Base-by-base conservation (phyloP, 2,329 filamentous ascomycete species). In the Aspergillus aculeatinus region DNA sequence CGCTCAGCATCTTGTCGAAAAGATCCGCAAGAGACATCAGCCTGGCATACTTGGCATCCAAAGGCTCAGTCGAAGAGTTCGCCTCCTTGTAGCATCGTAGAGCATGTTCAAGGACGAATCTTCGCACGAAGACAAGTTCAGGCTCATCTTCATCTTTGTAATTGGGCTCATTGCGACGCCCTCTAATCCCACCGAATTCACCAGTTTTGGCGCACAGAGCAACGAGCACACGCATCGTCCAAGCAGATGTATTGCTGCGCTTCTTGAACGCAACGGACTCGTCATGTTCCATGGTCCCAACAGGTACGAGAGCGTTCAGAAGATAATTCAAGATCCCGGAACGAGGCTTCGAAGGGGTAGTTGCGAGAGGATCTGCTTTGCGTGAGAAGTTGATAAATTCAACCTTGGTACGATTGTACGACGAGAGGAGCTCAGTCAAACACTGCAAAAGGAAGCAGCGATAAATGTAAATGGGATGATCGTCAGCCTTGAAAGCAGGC, bases 371-470 rank as follows among this genome's bases (percentile, higher is more conserved):
- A 51, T 94, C 91, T 6, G 91, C 89, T 71, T 93, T 96, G 62
- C 94, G 89, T 66, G 96, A 98, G 79, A 97, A 99, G 75, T 97
- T 98, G 80, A 99, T 97, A 73, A 99, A 98, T 73, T 99, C 96
- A 48, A 99, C 87, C 82, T 99, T 99, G 9, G 92, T 91, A 57
- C 92, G 88, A 67, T 92, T 96, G 79, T 98, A 99, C 70, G 90
- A 96, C 59, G 90, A 88, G 14, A 99, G 82, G 14, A 99, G 85
- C 76, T 99, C 95, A 0, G 92, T 89, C 44, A 99, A 81, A 70
- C 93, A 96, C 72, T 95, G 92, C 33, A 99, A 84, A 55, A 99
- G 80, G 80, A 98, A 97, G 79, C 94, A 97, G 51, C 95, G 87
- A 72, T 98, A 99, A 56, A 98, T 89, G 77, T 96, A 99, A 61